These are phyloP conservation scores for Penicillium frequentans DNA, from an alignment of 2,329 filamentous ascomycete species.

Conservation along the genomic window DNA sequence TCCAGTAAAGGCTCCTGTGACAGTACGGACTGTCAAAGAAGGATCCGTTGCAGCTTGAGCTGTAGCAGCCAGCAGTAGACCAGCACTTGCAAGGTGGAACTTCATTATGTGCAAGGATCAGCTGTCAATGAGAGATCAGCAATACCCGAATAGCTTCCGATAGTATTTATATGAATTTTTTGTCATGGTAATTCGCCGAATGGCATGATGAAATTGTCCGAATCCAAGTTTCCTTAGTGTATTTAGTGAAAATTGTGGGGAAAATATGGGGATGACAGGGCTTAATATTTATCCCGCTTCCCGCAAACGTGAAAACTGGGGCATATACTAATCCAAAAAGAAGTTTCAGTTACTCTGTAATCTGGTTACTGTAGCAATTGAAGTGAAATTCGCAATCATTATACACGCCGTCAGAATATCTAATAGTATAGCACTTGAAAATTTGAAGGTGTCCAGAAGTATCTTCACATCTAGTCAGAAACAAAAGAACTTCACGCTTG, in stretches of 20 bases:
- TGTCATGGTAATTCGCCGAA: too few species aligned
- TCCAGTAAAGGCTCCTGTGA: conserved; percentile 4
- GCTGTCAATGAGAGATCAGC: neutral
- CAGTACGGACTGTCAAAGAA: conserved; percentile 6
- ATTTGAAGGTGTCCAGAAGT: neutral
- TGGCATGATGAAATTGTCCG: too few species aligned
- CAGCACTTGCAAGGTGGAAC: neutral
- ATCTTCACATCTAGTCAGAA: neutral
- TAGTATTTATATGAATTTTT: too few species aligned
- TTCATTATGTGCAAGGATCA: neutral
- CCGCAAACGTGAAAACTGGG: too few species aligned
- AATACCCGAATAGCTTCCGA: too few species aligned
- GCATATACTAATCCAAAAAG: too few species aligned
- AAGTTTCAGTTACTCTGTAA: too few species aligned
- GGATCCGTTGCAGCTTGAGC: neutral
- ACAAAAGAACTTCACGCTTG: neutral
- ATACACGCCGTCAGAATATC: neutral
- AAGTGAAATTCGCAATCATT: neutral
- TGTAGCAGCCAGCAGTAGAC: neutral
- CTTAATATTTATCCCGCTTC: too few species aligned
- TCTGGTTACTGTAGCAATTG: neutral
- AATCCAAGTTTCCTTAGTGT: too few species aligned
- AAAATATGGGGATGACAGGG: too few species aligned
- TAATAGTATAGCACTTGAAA: neutral
- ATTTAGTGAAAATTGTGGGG: too few species aligned